Evolutionary conservation across 257 asterid genomes (phyloP), one percentile per base, ranked within the genome.

Genomic region (Lycium barbarum): DNA sequence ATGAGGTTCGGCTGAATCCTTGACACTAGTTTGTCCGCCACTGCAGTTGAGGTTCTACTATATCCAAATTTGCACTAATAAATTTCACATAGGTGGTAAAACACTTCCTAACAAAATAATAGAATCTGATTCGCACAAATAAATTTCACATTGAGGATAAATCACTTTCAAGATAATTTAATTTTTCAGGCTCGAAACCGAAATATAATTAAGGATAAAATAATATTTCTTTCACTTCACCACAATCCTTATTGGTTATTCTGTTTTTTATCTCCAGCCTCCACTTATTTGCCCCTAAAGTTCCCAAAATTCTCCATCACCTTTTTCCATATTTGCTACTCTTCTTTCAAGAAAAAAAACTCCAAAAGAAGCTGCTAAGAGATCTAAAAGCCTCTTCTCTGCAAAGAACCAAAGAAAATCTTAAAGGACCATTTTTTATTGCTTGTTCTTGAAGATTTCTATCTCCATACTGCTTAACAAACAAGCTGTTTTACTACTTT

Each of bases 401-500:
- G 61, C 53, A 62, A 45, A 85, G 22, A 40, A n/a, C 22, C 33
- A 26, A 70, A 74, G 80, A 74, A 51, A 22, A 12, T 22, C 47
- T 76, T 55, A 54, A 86, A 71, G 57, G 53, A 84, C 84, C 68
- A 70, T 57, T 51, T 78, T 76, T 76, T 66, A 82, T 88, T 86
- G 90, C 98, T 92, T 93, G 90, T 88, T 65, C 74, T 76, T 72
- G 91, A 94, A 91, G 91, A 74, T 85, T 88, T 87, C 71, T 22
- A 73, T 40, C 58, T 14, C 84, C 76, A 79, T 43, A 81, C 91
- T 83, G 93, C 95, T 92, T 93, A 83, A 90, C 85, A 87, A 90
- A 82, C 87, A 91, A 92, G 95, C 92, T 79, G 89, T 67, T 63
- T 85, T 59, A 63, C 63, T 81, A 87, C 86, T 13, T 81, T 58